Percentiles rank a stretch among this genome's conserved stretches.
Conservation (phyloP, 78 protist genomes). For the Dictyostelium brefeldianum region DNA sequence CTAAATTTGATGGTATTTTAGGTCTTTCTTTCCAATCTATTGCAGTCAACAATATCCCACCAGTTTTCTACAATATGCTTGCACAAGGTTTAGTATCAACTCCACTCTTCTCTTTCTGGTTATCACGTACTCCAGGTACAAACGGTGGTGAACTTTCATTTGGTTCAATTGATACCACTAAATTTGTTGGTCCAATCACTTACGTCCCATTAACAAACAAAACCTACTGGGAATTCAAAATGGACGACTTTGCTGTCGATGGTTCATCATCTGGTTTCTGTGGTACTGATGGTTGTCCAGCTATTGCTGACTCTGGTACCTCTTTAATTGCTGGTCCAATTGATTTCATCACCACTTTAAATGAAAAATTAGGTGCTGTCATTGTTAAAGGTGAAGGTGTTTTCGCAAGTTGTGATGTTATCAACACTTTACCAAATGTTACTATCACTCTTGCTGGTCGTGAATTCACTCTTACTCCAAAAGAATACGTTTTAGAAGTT, state of each 20-base stretch:
- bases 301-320: conserved; percentile 98
- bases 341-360: conserved; percentile 64
- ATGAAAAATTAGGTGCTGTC: conserved; percentile 84
- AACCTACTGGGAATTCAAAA: conserved; percentile 91
- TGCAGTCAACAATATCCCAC: conserved; percentile 92
- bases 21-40: conserved; percentile 96
- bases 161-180: conserved; percentile 92
- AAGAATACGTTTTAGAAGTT: conserved; percentile 93
- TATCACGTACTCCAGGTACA: conserved; percentile 81
- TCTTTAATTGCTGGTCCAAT: conserved; percentile 96
- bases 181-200: conserved; percentile 86
- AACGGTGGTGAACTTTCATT: conserved; percentile 93
- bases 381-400: conserved; percentile 68
- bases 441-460: conserved; percentile 86
- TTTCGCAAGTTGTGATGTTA: conserved; percentile 79
- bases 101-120: conserved; percentile 93
- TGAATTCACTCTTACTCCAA: conserved; percentile 83
- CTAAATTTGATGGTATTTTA: conserved; percentile 94
- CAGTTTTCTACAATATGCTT: conserved; percentile 90
- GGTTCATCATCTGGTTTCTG: conserved; percentile 80
- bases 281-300: conserved; percentile 81
- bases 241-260: conserved; percentile 68
- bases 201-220: conserved; percentile 90
- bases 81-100: conserved; percentile 80
- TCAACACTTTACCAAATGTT: conserved; percentile 88